Percentiles rank a stretch among this genome's conserved stretches.
Conservation (phyloP, 306 rosid genomes). For the Pterocarpus macrocarpus region DNA sequence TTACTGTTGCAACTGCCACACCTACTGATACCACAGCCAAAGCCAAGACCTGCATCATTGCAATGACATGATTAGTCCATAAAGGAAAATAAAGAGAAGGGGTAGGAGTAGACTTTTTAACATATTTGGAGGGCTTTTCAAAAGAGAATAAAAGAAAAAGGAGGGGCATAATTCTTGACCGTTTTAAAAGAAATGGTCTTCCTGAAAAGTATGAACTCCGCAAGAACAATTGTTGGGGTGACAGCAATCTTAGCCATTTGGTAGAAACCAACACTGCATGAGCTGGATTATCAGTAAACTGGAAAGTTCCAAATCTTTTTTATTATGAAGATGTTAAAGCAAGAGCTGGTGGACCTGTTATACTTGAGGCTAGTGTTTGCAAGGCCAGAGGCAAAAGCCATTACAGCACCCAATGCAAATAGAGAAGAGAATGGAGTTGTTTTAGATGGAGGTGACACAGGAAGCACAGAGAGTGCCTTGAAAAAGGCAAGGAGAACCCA, state of each 20-base stretch:
- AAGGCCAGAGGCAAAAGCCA: constrained; percentile 99
- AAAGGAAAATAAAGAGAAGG: background rate
- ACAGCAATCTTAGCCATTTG: constrained; percentile 99
- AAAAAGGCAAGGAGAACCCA: constrained; percentile 91
- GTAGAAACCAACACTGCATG: constrained; percentile 90
- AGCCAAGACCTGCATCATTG: constrained; percentile 77
- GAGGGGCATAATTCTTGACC: constrained; percentile 53
- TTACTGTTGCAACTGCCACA: constrained; percentile 88
- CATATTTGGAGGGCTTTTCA: constrained; percentile 18
- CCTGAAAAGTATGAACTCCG: constrained; percentile 77
- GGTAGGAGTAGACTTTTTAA: constrained; percentile 8
- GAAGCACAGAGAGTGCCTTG: constrained; percentile 78
- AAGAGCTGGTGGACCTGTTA: constrained; percentile 68
- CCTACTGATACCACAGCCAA: constrained; percentile 75
- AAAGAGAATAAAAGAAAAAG: constrained; percentile 2
- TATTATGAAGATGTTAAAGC: background rate
- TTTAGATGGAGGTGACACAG: constrained; percentile 85
- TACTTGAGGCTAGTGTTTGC: constrained; percentile 93
- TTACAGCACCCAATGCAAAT: constrained; percentile 88
- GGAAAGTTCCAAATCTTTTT: background rate
- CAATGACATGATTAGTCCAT: constrained; percentile 39
- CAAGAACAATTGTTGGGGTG: constrained; percentile 91
- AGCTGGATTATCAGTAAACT: constrained; percentile 48
- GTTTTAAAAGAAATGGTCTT: constrained; percentile 71
- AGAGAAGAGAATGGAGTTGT: constrained; percentile 90